These are phyloP conservation scores for Zanthoxylum bungeanum DNA, from an alignment of 345 rosid species.

Conservation along the genomic window DNA sequence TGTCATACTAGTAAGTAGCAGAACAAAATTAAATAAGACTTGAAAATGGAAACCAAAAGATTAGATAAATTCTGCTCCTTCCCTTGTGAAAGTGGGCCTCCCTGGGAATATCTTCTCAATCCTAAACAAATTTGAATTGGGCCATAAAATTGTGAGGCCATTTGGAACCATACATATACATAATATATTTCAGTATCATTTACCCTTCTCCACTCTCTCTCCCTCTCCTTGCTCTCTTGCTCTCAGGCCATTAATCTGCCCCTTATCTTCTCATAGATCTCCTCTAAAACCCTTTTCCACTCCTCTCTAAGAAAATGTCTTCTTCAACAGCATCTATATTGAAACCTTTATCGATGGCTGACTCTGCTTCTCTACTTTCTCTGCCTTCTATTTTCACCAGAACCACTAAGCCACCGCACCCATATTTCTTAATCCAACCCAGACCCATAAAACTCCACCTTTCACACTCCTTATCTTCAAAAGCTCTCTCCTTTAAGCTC, in stretches of 20 bases:
- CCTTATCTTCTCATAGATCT: conserved; percentile 26
- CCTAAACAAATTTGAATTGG: neutral
- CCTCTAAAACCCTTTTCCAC: conserved; percentile 21
- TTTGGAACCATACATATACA: conserved; percentile 10
- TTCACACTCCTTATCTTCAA: conserved; percentile 20
- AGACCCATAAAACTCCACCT: conserved; percentile 36
- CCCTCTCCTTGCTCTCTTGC: neutral
- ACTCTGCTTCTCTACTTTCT: conserved; percentile 45
- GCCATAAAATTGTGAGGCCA: neutral
- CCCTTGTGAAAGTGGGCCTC: neutral
- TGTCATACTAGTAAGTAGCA: too few relatives aligned
- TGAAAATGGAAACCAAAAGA: neutral
- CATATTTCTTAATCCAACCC: conserved; percentile 28
- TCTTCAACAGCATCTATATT: conserved; percentile 38
- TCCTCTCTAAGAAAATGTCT: conserved; percentile 29
- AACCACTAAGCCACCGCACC: conserved; percentile 36
- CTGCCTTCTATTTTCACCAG: conserved; percentile 40
- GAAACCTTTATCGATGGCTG: conserved; percentile 57
- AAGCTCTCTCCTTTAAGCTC: conserved; percentile 31
- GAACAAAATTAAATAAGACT: neutral
- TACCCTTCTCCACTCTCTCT: neutral
- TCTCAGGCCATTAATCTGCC: neutral
- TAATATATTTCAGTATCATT: neutral
- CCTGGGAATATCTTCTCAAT: neutral
- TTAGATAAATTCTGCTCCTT: too few relatives aligned